Percentiles rank a stretch among this genome's conserved stretches.
phyloP scores from a whole-genome alignment of 2,329 filamentous ascomycete species.

The Paracamarosporium sp. region DNA sequence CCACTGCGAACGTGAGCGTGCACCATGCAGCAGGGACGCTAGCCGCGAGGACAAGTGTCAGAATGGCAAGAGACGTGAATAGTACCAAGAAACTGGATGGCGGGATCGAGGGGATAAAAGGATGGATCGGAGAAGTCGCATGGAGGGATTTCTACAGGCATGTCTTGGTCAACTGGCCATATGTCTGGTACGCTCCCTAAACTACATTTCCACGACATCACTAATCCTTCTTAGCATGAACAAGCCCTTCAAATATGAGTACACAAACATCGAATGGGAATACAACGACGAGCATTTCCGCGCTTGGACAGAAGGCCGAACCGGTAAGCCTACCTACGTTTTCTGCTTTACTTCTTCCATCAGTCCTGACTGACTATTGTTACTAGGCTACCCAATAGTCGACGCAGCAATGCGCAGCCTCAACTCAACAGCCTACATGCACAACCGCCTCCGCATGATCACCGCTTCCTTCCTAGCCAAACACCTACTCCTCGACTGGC shows the following conservation, averaged over 20 bases:
- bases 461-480: constrained; percentile 57
- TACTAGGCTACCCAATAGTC: constrained; percentile 54
- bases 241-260: constrained; percentile 83
- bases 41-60: constrained; percentile 51
- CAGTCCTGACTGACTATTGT: background rate
- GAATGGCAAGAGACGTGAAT: constrained; percentile 60
- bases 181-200: constrained; percentile 67
- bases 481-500: constrained; percentile 59
- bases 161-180: constrained; percentile 84
- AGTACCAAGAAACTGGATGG: constrained; percentile 61
- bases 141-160: constrained; percentile 61
- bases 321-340: constrained; percentile 18
- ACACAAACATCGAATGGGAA: constrained; percentile 83
- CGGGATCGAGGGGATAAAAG: constrained; percentile 49
- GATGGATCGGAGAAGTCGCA: constrained; percentile 60
- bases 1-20: constrained; percentile 49
- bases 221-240: constrained; percentile 61
- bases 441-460: constrained; percentile 61
- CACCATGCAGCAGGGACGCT: constrained; percentile 56
- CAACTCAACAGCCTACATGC: constrained; percentile 58
- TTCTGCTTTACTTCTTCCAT: background rate
- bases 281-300: constrained; percentile 61
- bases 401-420: constrained; percentile 61
- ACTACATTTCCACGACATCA: background rate
- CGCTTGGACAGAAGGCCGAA: constrained; percentile 64